Evolutionary conservation across 768 basidiomycete species (phyloP).

Genomic region (Mycena rosella): DNA sequence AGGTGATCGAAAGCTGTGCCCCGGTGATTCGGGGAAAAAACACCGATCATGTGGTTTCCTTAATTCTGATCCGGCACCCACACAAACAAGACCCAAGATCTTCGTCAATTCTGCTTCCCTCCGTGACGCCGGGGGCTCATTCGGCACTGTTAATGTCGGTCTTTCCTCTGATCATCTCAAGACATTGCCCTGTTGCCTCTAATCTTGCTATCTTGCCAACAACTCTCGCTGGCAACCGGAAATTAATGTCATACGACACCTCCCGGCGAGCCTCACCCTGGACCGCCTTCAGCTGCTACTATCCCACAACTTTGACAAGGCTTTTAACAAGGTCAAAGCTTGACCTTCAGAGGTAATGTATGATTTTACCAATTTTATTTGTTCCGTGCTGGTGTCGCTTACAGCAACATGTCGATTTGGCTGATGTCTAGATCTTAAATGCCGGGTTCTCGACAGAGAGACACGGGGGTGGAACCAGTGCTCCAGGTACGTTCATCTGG

Average conservation of each 20-base stretch:
- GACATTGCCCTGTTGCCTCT: not conserved
- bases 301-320: not conserved
- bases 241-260: not conserved
- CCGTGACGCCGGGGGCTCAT: not conserved
- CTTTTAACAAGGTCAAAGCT: not conserved
- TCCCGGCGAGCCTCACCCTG: not conserved
- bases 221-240: not conserved
- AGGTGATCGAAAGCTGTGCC: too few species aligned
- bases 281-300: not conserved
- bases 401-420: not conserved
- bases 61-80: too few species aligned
- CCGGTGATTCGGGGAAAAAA: too few species aligned
- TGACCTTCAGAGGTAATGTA: not conserved
- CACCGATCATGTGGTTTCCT: too few species aligned
- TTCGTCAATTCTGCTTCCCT: not conserved
- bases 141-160: too few species aligned
- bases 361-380: not conserved
- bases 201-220: not conserved
- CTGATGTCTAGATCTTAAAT: not conserved
- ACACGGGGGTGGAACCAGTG: not conserved
- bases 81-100: too few species aligned
- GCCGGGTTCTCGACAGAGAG: not conserved
- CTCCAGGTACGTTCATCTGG: not conserved
- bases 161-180: not conserved
- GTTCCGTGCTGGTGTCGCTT: not conserved